A percentile compares a stretch with the other conserved stretches of the same genome.
Evolutionary conservation across 2,329 filamentous ascomycete species (phyloP).

Genomic region (Ceratocystis albifundus): DNA sequence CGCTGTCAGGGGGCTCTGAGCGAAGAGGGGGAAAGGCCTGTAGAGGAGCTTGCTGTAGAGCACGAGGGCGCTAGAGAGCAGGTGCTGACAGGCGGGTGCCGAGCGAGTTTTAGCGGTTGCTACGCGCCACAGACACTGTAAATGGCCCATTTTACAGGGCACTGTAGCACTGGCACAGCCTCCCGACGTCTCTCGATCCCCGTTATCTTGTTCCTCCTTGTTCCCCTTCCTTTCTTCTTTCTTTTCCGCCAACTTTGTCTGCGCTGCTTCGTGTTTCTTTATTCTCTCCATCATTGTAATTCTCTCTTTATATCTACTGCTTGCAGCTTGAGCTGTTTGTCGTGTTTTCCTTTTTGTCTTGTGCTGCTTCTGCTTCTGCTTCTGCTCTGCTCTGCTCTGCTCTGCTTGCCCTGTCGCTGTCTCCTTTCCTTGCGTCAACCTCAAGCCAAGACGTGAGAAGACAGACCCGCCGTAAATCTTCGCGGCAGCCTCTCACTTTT

Average conservation of each 20-base stretch:
- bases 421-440: neutral
- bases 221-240: neutral
- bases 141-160: neutral
- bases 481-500: neutral
- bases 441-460: neutral
- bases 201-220: neutral
- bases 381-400: neutral
- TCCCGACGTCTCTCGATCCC: neutral
- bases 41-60: neutral
- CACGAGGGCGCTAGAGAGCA: neutral
- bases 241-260: neutral
- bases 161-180: neutral
- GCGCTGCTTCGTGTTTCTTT: too few relatives aligned
- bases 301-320: neutral
- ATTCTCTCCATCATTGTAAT: too few relatives aligned
- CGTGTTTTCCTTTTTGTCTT: neutral
- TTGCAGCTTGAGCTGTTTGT: neutral
- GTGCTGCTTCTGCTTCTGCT: neutral
- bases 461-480: neutral
- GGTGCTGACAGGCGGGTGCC: too few relatives aligned
- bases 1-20: neutral
- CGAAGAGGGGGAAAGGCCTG: neutral
- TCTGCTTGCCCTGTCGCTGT: neutral
- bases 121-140: neutral
- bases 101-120: neutral